Evolutionary conservation across 2,329 filamentous ascomycete genomes (phyloP), one percentile per base, ranked within the genome.

Genomic region (Scedosporium aurantiacum): DNA sequence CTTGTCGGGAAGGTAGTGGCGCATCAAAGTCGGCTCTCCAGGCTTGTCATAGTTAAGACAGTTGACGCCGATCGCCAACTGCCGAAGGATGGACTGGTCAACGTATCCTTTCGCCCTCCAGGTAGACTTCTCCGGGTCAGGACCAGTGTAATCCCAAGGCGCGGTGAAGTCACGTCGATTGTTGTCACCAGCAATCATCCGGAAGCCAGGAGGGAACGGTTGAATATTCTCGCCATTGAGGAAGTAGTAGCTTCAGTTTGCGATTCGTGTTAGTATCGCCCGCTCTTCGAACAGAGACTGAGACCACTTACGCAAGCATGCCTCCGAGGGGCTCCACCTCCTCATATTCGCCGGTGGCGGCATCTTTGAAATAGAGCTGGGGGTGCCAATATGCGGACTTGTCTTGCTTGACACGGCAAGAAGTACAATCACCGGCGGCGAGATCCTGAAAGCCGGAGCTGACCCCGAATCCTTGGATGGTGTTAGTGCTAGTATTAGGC

Each of bases 1-100:
- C 79, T 96, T 95, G 68, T 87, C 82, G 0, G 93, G 92, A 67
- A 97, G 69, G 70, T 83, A 86, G 73, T 96, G 92, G 66, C 92
- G 90, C 73, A 85, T 88, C 41, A 96, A 81, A 14, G 91, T 88
- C 1, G 82, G 80, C 72, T 96, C 91, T 2, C 88, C 78, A 0
- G 73, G 68, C 25, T 74, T 77, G 37, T 67, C 68, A 71, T 97
- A 97, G 82, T 97, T 87, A 63, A 99, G 76, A 75, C 94, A 97
- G 79, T 97, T 97, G 82, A 96, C 96, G 3, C 94, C 93, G 28
- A 97, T 68, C 8, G 92, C 90, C 64, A 92, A 91, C 77, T 96
- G 88, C 58, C 76, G 77, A 43, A 97, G 82, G 60, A 86, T 82
- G 16, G 74, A 72, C 76, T 96, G 91, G 56, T 70, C 74, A 10